Base-by-base conservation (phyloP, 768 basidiomycete genomes). In the Austroboletus eburneus region DNA sequence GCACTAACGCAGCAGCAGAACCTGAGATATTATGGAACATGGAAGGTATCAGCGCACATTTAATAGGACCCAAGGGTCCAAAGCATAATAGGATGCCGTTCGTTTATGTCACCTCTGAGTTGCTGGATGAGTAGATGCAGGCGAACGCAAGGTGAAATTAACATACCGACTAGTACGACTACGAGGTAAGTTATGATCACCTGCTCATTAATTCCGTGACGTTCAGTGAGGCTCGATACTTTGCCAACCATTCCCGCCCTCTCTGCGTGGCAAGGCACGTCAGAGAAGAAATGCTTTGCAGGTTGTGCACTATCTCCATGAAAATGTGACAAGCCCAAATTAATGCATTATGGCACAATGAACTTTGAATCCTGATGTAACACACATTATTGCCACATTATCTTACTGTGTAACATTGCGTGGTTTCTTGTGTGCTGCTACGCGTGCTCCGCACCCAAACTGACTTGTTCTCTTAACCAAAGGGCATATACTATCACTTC, bases 51-150 rank as follows among this genome's bases (percentile, higher is more conserved):
- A 16, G 13, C 36, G 13, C n/a, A 58, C 57, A 52, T 42, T 46
- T 48, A 8, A 49, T 21, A 10, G 47, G 56, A 3, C 56, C 56
- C 1, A 16, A 7, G 32, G 48, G 56, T 20, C 56, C 56, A 5
- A 57, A 57, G 21, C 56, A 56, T 20, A 57, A 44, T 14, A 4
- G 48, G 51, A 20, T 54, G n/a, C 20, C 39, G 35, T 13, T 57
- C 51, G 9, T 45, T 48, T 40, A 58, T 57, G 5, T 48, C 51
- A 0, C 48, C 56, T 57, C 13, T 5, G n/a, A 39, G 14, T 14
- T 9, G 9, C 4, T 4, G 10, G 1, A 18, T 45, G 8, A 35
- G 6, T 7, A 2, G 5, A 18, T 18, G 17, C 14, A 17, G 7
- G n/a, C 2, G 22, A 18, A 21, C 9, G 18, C 18, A 16, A 22